phyloP scores from a whole-genome alignment of 1,139 yeast species.

The Suhomyces terraborum region DNA sequence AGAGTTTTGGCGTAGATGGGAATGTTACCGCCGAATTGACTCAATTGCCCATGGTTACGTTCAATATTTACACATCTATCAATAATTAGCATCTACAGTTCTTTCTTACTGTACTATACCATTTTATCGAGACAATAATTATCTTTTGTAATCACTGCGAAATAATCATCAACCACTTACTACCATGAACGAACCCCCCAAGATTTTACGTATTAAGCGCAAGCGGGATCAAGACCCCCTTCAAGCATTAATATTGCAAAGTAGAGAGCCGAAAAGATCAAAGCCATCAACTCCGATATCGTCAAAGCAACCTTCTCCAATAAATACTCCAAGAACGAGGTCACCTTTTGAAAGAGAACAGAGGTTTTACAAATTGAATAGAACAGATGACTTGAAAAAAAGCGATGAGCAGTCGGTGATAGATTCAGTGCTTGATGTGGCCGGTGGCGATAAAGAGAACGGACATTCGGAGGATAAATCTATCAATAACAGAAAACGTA shows the following conservation, averaged over 20 bases:
- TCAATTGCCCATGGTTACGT: conserved; percentile 66
- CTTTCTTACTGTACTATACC: neutral
- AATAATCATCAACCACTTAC: neutral
- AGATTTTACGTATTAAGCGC: conserved; percentile 77
- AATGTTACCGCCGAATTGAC: conserved; percentile 68
- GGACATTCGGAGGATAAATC: neutral
- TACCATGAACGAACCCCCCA: conserved; percentile 37
- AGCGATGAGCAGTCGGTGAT: conserved; percentile 24
- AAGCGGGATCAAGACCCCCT: conserved; percentile 85
- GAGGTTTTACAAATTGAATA: conserved; percentile 52
- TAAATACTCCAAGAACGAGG: conserved; percentile 18
- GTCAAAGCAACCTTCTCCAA: conserved; percentile 25
- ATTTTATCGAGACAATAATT: neutral
- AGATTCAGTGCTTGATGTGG: conserved; percentile 22
- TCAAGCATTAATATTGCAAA: conserved; percentile 63
- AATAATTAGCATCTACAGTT: conserved; percentile 25
- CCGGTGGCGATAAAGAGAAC: conserved; percentile 3
- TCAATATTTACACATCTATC: conserved; percentile 65
- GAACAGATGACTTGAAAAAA: conserved; percentile 54
- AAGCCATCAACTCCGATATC: conserved; percentile 42
- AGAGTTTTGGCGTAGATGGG: conserved; percentile 69
- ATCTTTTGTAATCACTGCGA: conserved; percentile 1
- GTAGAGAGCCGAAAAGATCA: conserved; percentile 44
- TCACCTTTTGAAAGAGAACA: conserved; percentile 15
- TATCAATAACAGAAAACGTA: conserved; percentile 19